Base-by-base conservation (phyloP, 1,284 basidiomycete species). In the Leccinum pachyderme region DNA sequence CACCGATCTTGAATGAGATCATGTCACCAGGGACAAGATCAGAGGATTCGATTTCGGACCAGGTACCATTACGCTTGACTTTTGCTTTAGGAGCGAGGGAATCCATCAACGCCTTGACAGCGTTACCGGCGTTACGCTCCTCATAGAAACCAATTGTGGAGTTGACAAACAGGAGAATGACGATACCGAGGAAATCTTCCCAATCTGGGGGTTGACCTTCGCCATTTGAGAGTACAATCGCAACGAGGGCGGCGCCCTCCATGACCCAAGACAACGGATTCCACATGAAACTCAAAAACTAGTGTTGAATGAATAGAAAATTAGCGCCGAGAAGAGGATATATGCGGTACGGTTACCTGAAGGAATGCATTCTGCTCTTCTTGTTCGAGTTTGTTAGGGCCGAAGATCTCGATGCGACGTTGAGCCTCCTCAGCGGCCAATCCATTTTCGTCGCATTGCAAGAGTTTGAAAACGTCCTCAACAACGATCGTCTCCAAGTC, bases 221-320 rank as follows among this genome's bases (percentile, higher is more conserved):
- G 77, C 96, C 95, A 76, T 98, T 98, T 61, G 95, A 97, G 41
- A 98, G 86, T 47, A 85, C 95, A 72, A 98, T 98, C 58, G 95
- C 95, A 72, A 98, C 95, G 50, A 98, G 80, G 49, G 95, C 95
- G 54, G 95, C 95, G 64, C 91, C 94, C 76, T 99, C 95, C 95
- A 98, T 99, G 77, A 98, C 96, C 95, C 95, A 98, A 41, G 95
- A 97, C 25, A 98, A 82, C 51, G 95, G 95, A 78, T 97, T 97
- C 94, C 94, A 96, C 93, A 96, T 96, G 82, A 97, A 98, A 72
- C 86, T 87, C 68, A 97, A 79, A 79, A 97, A 97, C 89, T 97
- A 74, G 13, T 69, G 61, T 59, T 67, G 53, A 54, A 63, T 11
- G 37, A 39, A 67, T 61, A 37, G 33, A 28, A 49, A 4, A 43